Evolutionary conservation across 2,329 filamentous ascomycete species (phyloP), one percentile per base, ranked within the genome.

Genomic region (Colletotrichum sidae): DNA sequence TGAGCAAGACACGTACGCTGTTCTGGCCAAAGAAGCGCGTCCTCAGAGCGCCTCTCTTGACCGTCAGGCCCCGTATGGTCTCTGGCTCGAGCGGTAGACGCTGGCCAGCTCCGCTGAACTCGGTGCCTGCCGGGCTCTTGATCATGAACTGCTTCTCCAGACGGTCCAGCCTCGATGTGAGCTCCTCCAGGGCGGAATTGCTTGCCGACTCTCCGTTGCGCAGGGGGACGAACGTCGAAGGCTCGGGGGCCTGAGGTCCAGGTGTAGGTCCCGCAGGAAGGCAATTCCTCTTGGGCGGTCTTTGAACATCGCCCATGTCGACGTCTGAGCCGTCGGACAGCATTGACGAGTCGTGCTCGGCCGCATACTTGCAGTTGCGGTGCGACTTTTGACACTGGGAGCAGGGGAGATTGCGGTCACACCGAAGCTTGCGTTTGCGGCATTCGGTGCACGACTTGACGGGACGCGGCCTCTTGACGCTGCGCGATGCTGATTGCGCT

Each of bases 381-480:
- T 80, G 81, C n/a, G 84, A 84, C 72, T 85, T 86, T 55, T 85
- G 83, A 71, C 86, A 88, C 72, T 88, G 85, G 6, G 83, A 84
- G 70, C 86, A 88, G 4, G 85, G 84, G 47, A 80, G 78, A n/a
- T 81, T 77, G 49, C 86, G 81, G 72, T 88, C 85, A 73, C 86
- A 88, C 64, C 81, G 80, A 6, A 87, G 75, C 72, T 86, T 88
- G 70, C 86, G 80, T 72, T 86, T 86, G 59, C 86, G 80, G 70
- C 86, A 87, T 69, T 85, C 83, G 62, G 82, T 83, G 71, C 84
- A 87, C 4, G 83, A 86, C 71, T 86, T 86, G 67, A 86, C 84
- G 3, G 84, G 84, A 8, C 84, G 76, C 2, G 84, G 83, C 38
- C 84, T 78, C 71, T 86, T 86, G 55, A 86, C 83, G 68, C 82